Evolutionary conservation across 2,329 filamentous ascomycete species (phyloP).

Genomic region (Dryadomyces quercivorus): DNA sequence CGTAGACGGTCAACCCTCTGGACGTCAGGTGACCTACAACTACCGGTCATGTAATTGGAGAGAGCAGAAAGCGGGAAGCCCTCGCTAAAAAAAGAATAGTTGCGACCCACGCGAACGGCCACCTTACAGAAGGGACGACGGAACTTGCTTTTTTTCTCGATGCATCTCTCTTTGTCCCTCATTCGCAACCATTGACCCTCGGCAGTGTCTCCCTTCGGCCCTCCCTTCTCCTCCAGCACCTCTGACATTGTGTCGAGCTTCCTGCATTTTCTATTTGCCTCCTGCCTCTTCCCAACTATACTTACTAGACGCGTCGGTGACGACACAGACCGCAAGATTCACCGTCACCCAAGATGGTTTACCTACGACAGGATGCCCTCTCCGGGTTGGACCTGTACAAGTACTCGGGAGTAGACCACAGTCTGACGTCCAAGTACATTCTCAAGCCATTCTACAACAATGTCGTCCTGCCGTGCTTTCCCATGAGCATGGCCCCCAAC

Average conservation of each 20-base stretch:
- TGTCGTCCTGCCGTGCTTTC: conserved; percentile 87
- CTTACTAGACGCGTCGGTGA: neutral
- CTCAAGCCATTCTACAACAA: conserved; percentile 97
- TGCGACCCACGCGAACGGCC: neutral
- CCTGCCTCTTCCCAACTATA: neutral
- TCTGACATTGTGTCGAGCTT: neutral
- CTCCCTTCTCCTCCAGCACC: neutral
- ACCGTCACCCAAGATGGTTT: conserved; percentile 55
- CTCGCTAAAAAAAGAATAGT: neutral
- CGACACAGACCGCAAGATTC: neutral
- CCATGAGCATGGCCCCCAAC: conserved; percentile 85
- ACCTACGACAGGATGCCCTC: conserved; percentile 85
- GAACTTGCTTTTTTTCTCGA: neutral
- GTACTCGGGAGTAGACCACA: conserved; percentile 86
- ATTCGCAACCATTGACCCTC: too few species aligned
- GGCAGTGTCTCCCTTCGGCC: neutral
- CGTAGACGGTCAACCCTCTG: neutral
- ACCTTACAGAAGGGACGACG: neutral
- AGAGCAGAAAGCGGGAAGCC: neutral
- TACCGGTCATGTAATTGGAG: neutral
- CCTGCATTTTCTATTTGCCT: neutral
- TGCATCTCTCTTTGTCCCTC: neutral
- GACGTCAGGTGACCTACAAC: neutral
- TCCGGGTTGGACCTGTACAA: conserved; percentile 87
- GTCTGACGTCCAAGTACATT: conserved; percentile 79